Conservation (phyloP, 176 grass and related monocot genomes). For the Elaeis guineensis region DNA sequence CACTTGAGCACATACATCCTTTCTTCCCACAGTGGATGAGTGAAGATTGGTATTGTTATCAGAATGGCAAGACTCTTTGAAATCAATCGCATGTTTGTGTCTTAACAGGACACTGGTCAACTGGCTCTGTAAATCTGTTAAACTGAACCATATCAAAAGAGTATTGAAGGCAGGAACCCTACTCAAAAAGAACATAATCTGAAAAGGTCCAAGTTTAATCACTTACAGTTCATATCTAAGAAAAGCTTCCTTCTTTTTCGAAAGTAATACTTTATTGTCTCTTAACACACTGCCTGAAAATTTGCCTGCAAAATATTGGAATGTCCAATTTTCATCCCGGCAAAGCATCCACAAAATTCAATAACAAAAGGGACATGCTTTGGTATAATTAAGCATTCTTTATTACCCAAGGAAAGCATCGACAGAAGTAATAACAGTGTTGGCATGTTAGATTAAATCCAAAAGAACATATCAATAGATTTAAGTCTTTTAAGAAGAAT, state of each 20-base stretch:
- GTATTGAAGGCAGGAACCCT: constrained; percentile 18
- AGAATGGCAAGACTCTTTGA: constrained; percentile 31
- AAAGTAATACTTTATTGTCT: constrained; percentile 54
- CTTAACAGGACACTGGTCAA: constrained; percentile 58
- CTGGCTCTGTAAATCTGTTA: constrained; percentile 96
- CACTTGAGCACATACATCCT: background rate
- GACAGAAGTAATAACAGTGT: too few species aligned
- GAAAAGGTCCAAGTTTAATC: constrained; percentile 21
- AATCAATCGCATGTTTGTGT: constrained; percentile 40
- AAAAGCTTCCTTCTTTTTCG: constrained; percentile 93
- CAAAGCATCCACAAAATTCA: constrained; percentile 6
- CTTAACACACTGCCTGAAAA: constrained; percentile 32
- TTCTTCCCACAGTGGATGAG: background rate
- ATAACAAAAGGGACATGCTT: background rate
- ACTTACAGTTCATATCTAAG: constrained; percentile 93
- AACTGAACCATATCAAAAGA: constrained; percentile 41
- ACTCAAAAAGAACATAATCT: background rate
- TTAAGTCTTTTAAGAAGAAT: too few species aligned
- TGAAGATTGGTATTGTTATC: constrained; percentile 26
- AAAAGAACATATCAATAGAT: too few species aligned
- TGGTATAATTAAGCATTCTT: too few species aligned
- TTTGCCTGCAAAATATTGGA: constrained; percentile 32
- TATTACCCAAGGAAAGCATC: too few species aligned
- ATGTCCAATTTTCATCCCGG: background rate
- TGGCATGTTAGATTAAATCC: too few species aligned